phyloP scores from a whole-genome alignment of 2,329 filamentous ascomycete species.

The Phyllosticta paracitricarpa region DNA sequence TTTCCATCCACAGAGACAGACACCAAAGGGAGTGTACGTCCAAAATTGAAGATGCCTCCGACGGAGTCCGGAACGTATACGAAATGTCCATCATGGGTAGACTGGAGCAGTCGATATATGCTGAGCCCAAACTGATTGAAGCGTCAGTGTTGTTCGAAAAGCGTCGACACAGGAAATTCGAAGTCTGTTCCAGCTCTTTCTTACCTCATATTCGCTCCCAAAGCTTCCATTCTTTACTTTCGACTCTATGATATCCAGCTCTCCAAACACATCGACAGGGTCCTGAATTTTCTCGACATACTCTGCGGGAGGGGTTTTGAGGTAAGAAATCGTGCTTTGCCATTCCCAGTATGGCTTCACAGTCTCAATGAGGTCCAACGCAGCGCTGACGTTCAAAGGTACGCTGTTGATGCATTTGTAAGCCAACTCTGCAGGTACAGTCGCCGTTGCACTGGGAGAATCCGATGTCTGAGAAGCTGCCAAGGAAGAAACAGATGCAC shows the following conservation, averaged over 20 bases:
- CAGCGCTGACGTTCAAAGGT: slow-evolving; percentile 34
- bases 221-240: slow-evolving; percentile 28
- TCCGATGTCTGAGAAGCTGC: slow-evolving; percentile 8
- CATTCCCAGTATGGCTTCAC: slow-evolving; percentile 36
- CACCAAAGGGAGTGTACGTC: slow-evolving; percentile 41
- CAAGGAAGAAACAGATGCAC: slow-evolving; percentile 9
- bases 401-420: slow-evolving; percentile 36
- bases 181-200: not conserved
- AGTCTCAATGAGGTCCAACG: slow-evolving; percentile 28
- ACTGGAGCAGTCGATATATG: slow-evolving; percentile 43
- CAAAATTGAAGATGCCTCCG: slow-evolving; percentile 40
- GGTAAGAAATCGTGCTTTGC: slow-evolving; percentile 36
- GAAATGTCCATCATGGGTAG: slow-evolving; percentile 58
- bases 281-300: slow-evolving; percentile 37
- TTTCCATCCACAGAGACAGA: slow-evolving; percentile 53
- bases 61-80: slow-evolving; percentile 44
- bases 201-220: slow-evolving; percentile 29
- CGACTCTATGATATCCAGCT: slow-evolving; percentile 29
- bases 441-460: slow-evolving; percentile 15
- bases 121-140: slow-evolving; percentile 33
- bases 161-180: not conserved
- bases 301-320: slow-evolving; percentile 36
- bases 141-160: not conserved
- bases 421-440: slow-evolving; percentile 33
- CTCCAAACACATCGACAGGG: slow-evolving; percentile 33